Percentiles rank a stretch among this genome's conserved stretches.
phyloP scores from a whole-genome alignment of 148 eudicot genomes.

The Camellia granthamiana region DNA sequence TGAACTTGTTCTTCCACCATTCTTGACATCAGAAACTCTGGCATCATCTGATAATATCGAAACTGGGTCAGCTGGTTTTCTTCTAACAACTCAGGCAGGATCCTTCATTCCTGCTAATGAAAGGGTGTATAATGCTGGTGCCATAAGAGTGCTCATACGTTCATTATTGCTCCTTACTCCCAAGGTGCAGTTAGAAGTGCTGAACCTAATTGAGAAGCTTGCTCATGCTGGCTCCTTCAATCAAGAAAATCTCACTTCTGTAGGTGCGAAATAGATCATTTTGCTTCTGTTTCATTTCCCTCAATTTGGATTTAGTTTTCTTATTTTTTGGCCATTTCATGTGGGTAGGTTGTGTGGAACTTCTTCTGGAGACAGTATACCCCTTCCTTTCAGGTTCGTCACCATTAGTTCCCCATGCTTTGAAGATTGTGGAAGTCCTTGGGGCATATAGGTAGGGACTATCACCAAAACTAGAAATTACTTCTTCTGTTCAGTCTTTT shows the following conservation, averaged over 20 bases:
- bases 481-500: neutral
- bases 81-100: slow-evolving; percentile 61
- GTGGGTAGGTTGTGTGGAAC: slow-evolving; percentile 86
- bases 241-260: slow-evolving; percentile 94
- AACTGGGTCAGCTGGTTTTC: slow-evolving; percentile 51
- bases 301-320: slow-evolving; percentile 8
- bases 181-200: slow-evolving; percentile 85
- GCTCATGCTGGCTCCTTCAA: slow-evolving; percentile 87
- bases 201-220: slow-evolving; percentile 81
- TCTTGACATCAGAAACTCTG: slow-evolving; percentile 50
- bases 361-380: slow-evolving; percentile 82
- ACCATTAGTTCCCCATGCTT: slow-evolving; percentile 68
- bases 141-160: slow-evolving; percentile 76
- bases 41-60: slow-evolving; percentile 33
- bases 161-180: slow-evolving; percentile 90
- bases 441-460: slow-evolving; percentile 83
- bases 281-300: slow-evolving; percentile 11
- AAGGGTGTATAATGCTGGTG: slow-evolving; percentile 90
- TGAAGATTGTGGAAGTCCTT: slow-evolving; percentile 84
- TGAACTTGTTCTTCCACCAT: slow-evolving; percentile 87
- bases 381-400: slow-evolving; percentile 85
- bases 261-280: slow-evolving; percentile 48
- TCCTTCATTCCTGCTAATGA: slow-evolving; percentile 60
- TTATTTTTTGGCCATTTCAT: slow-evolving; percentile 17
- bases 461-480: neutral